These are phyloP conservation scores for Rehmannia glutinosa DNA, from an alignment of 257 asterid species.

Conservation along the genomic window DNA sequence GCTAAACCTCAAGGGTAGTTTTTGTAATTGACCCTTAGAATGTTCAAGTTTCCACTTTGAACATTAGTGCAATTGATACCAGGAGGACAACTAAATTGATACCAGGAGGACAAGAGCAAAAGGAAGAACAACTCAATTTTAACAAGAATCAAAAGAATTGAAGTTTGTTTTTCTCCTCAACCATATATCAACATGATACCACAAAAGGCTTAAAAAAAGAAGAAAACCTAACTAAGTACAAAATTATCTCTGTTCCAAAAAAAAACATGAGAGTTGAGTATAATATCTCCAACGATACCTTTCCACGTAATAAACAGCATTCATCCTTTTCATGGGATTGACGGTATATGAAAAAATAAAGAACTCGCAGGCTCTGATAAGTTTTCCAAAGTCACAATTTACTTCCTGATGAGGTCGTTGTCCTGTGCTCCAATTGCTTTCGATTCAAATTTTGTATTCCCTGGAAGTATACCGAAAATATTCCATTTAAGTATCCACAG, in stretches of 20 bases:
- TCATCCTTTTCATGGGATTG: constrained; percentile 1
- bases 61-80: no score
- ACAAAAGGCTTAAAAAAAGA: neutral
- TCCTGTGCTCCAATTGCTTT: constrained; percentile 14
- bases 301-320: neutral
- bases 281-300: constrained; percentile 6
- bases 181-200: neutral
- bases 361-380: neutral
- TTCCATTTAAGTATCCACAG: neutral
- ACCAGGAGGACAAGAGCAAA: neutral
- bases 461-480: constrained; percentile 7
- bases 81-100: no score
- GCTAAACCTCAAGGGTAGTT: no score
- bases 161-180: neutral
- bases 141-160: constrained; percentile 10
- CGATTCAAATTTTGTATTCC: constrained; percentile 10
- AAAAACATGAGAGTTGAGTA: constrained; percentile 4
- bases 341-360: neutral
- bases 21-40: no score
- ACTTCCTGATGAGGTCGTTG: constrained; percentile 7
- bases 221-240: constrained; percentile 7
- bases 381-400: constrained; percentile 8
- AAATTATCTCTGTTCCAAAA: neutral
- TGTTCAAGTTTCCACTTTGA: no score
- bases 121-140: neutral